Base-by-base conservation (phyloP, 257 asterid species). In the Ajuga chamaepitys region DNA sequence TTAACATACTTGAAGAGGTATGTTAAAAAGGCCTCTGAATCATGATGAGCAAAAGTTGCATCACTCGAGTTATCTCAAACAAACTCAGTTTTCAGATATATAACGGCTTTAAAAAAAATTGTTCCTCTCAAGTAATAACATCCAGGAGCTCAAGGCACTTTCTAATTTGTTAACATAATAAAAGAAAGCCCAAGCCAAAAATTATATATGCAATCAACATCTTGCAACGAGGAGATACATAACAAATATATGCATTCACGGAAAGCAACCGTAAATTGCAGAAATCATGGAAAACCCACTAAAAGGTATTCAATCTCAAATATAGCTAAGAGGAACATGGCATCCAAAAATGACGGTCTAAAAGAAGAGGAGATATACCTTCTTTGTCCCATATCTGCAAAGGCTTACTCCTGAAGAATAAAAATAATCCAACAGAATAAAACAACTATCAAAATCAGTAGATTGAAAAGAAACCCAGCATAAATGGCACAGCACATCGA, bases 301-400 rank as follows among this genome's bases (percentile, higher is more conserved):
- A 16, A 67, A 9, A 38, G 38, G 18, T 58, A 37, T 45, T 57
- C 42, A 57, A n/a, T n/a, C n/a, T 18, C 25, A 26, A 37, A 51
- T 37, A 32, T 1, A 32, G 28, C 14, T 9, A 25, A 35, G 38
- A 0, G 7, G 47, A 28, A 37, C 40, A 61, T 14, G 52, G 26
- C 9, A 24, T 9, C 22, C 2, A 14, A 18, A 28, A 44, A 41
- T 9, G 59, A 9, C 14, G 50, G 63, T 41, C 18, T 5, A 9
- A 25, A 11, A 20, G 4, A 25, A 25, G 54, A 25, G 30, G 51
- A 12, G 24, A 17, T 47, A 7, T 60, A 86, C 99, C 95, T 84
- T 89, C 97, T 82, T 89, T 93, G 74, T 89, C 97, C 97, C 99
- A 89, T 63, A 93, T 93, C 88, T 93, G 99, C 74, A 93, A 71